Evolutionary conservation across 208 protist genomes (phyloP).

Genomic region (Herpetomonas muscarum): DNA sequence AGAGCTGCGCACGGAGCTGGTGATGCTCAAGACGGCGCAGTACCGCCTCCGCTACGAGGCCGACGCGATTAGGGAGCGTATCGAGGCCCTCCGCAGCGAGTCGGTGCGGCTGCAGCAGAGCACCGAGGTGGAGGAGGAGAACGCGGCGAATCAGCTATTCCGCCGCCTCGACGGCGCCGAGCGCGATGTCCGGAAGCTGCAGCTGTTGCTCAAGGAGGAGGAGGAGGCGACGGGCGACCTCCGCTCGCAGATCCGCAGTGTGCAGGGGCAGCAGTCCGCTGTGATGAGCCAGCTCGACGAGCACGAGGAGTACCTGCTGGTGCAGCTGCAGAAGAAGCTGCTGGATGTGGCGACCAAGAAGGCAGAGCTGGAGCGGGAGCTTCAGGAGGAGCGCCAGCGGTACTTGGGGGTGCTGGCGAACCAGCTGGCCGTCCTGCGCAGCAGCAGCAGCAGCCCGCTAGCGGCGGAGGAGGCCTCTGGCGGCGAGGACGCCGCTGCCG

Average conservation of each 20-base stretch:
- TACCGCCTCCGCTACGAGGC: slow-evolving; percentile 38
- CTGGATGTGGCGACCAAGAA: slow-evolving; percentile 56
- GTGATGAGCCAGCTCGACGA: slow-evolving; percentile 62
- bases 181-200: slow-evolving; percentile 43
- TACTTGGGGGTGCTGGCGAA: slow-evolving; percentile 58
- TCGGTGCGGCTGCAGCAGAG: slow-evolving; percentile 61
- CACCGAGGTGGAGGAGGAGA: slow-evolving; percentile 78
- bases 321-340: slow-evolving; percentile 67
- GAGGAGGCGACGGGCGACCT: slow-evolving; percentile 27
- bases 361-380: slow-evolving; percentile 53
- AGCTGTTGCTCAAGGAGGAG: slow-evolving; percentile 53
- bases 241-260: slow-evolving; percentile 42
- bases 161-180: slow-evolving; percentile 59
- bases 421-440: slow-evolving; percentile 26
- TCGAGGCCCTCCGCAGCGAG: slow-evolving; percentile 60
- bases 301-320: slow-evolving; percentile 64
- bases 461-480: slow-evolving; percentile 6
- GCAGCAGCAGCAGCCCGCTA: slow-evolving; percentile 2
- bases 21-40: slow-evolving; percentile 35
- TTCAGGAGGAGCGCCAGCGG: slow-evolving; percentile 63
- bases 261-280: slow-evolving; percentile 46
- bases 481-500: background rate
- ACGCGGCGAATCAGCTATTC: slow-evolving; percentile 71
- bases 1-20: slow-evolving; percentile 54
- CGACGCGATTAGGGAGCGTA: slow-evolving; percentile 29